Base-by-base conservation (phyloP, 2,329 filamentous ascomycete species). In the Rasamsonia emersonii region DNA sequence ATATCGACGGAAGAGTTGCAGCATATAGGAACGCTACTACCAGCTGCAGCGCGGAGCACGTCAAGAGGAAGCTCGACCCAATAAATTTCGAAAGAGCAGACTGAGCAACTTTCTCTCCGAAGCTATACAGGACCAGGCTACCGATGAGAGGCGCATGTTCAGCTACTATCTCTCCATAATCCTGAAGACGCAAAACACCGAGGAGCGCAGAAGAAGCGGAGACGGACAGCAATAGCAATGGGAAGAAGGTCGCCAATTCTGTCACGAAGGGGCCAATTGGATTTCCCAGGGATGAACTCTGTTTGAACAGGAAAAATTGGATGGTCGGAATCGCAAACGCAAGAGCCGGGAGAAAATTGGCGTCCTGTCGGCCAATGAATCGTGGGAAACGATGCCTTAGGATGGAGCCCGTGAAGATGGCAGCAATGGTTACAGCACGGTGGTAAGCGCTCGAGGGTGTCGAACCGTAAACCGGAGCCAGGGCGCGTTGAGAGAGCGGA, bases 391-490 rank as follows among this genome's bases (percentile, higher is more conserved):
- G 62, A 28, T 79, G 53, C 50, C 82, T 83, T 16, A 71, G 68
- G 6, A 82, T 71, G 73, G 84, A 84, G 19, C 85, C 86, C 10
- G 77, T 56, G 40, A 86, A 79, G 39, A 77, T 75, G 17, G 75
- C 77, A 3, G 73, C 63, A 45, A 77, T 77, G 40, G 86, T 64
- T 38, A 77, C 70, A 51, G 73, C 72, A 31, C 69, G 62, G 54
- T 95, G 89, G 56, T 79, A 82, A 43, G 80, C 67, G 1, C 75
- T 71, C 1, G 86, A 69, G 1, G 89, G 83, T 21, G 93, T 83
- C 10, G 79, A 77, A 32, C 91, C 91, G 58, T 93, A 96, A 8
- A 93, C 82, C 2, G 91, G 91, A 13, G 86, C 83, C 19, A 96
- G 68, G 23, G 75, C 79, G 40, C 86, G 68, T 51, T 85, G 76